These are phyloP conservation scores for Trichoderma aggressivum DNA, from an alignment of 2,329 filamentous ascomycete species.

Conservation along the genomic window DNA sequence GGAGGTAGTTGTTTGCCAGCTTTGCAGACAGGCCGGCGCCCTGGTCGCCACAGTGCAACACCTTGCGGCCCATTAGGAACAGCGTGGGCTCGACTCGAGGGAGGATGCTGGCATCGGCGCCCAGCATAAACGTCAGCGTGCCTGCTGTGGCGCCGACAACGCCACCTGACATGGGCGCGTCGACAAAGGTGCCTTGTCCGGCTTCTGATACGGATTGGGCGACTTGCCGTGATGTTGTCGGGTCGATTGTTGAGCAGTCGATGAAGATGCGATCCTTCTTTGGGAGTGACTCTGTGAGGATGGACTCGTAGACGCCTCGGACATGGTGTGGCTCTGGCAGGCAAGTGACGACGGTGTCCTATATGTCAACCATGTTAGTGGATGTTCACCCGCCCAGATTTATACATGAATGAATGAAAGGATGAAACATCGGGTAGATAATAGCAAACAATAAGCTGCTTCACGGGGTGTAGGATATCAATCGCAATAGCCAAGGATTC, in stretches of 20 bases:
- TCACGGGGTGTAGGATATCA: constrained; percentile 61
- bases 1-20: constrained; percentile 93
- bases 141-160: constrained; percentile 87
- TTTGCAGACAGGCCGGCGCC: constrained; percentile 87
- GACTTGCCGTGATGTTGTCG: constrained; percentile 74
- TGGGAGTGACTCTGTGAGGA: constrained; percentile 57
- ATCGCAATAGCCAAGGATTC: constrained; percentile 59
- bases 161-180: constrained; percentile 95
- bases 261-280: constrained; percentile 74
- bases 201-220: constrained; percentile 64
- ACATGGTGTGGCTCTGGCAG: constrained; percentile 89
- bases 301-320: constrained; percentile 72
- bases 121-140: constrained; percentile 94
- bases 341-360: constrained; percentile 86
- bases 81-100: constrained; percentile 66
- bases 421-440: background rate
- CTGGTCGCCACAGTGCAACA: constrained; percentile 81
- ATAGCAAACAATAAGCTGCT: background rate
- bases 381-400: constrained; percentile 34
- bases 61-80: constrained; percentile 77
- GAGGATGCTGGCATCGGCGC: constrained; percentile 60
- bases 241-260: constrained; percentile 96
- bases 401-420: background rate
- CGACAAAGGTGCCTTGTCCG: constrained; percentile 74
- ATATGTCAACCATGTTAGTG: constrained; percentile 20